phyloP scores from a whole-genome alignment of 225 moss, liverwort and hornwort genomes.

The Physcomitrellopsis africana region DNA sequence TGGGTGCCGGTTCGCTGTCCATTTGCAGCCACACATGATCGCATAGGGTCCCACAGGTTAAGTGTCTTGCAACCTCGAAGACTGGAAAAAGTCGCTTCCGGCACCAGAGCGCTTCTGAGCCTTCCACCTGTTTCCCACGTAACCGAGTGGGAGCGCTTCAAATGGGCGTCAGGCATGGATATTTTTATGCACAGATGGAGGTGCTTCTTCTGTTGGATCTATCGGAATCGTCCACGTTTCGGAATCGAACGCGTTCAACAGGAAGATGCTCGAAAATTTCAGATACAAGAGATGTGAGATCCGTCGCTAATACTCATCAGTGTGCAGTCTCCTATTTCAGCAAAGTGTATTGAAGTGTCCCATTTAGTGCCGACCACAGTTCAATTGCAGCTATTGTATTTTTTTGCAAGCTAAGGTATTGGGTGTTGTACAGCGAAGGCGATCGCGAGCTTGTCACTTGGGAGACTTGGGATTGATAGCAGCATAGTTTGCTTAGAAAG shows the following conservation, averaged over 20 bases:
- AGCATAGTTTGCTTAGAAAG: background rate
- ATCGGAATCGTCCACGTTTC: constrained; percentile 37
- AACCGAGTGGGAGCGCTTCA: background rate
- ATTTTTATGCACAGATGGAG: background rate
- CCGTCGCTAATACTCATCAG: accelerated
- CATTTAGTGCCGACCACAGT: too few species aligned
- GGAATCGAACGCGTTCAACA: background rate
- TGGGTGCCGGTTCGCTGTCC: background rate
- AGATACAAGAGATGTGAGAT: background rate
- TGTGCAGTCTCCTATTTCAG: background rate
- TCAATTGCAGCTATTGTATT: too few species aligned
- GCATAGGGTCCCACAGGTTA: constrained; percentile 7
- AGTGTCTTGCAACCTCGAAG: background rate
- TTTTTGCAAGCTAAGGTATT: too few species aligned
- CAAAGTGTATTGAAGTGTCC: background rate
- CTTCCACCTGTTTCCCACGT: constrained; percentile 21
- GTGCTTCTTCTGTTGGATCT: background rate
- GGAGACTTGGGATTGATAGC: background rate
- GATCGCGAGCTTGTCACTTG: background rate
- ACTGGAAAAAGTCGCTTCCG: constrained; percentile 1
- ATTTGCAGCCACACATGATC: constrained; percentile 1
- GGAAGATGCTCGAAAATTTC: background rate
- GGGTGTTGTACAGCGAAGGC: too few species aligned
- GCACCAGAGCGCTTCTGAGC: too few species aligned
- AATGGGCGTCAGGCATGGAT: background rate